A percentile compares a stretch with the other conserved stretches of the same genome.
These are phyloP conservation scores for Antrodiella citrinella DNA, from an alignment of 768 basidiomycete species.

Conservation along the genomic window DNA sequence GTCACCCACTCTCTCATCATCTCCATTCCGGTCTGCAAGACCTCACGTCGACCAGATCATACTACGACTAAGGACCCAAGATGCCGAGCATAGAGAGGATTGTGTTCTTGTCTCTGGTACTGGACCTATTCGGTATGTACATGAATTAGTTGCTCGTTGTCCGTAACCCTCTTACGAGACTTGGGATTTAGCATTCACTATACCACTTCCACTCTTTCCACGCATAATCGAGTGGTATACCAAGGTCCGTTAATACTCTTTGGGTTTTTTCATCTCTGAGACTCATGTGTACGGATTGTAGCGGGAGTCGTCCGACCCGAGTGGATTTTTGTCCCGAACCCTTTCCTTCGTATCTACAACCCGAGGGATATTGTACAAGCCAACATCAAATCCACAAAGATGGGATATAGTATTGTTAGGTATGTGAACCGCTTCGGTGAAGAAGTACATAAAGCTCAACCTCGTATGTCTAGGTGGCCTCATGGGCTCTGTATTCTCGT, in stretches of 20 bases:
- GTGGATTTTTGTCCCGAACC: slow-evolving; percentile 66
- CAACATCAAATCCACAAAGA: slow-evolving; percentile 54
- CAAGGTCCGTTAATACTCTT: slow-evolving; percentile 37
- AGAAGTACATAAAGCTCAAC: not conserved
- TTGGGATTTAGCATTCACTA: slow-evolving; percentile 64
- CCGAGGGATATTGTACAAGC: slow-evolving; percentile 57
- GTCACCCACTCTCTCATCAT: too few relatives aligned
- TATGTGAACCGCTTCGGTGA: slow-evolving; percentile 20
- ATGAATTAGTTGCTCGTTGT: too few relatives aligned
- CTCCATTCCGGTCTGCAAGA: too few relatives aligned
- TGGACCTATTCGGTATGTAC: slow-evolving; percentile 71
- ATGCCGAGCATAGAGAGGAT: slow-evolving; percentile 55
- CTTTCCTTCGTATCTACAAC: slow-evolving; percentile 58
- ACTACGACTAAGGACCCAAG: too few relatives aligned
- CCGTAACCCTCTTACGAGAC: not conserved
- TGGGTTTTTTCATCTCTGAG: too few relatives aligned
- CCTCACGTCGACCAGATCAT: too few relatives aligned
- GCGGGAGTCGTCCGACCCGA: slow-evolving; percentile 65
- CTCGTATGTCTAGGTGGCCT: slow-evolving; percentile 50
- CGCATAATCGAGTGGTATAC: slow-evolving; percentile 94
- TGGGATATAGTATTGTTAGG: slow-evolving; percentile 97
- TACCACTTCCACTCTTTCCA: slow-evolving; percentile 96
- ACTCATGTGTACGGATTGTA: too few relatives aligned
- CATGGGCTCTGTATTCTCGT: slow-evolving; percentile 93
- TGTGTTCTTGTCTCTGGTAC: slow-evolving; percentile 84